Conservation (phyloP, 805 yeast genomes). For the Metschnikowia kofuensis region DNA sequence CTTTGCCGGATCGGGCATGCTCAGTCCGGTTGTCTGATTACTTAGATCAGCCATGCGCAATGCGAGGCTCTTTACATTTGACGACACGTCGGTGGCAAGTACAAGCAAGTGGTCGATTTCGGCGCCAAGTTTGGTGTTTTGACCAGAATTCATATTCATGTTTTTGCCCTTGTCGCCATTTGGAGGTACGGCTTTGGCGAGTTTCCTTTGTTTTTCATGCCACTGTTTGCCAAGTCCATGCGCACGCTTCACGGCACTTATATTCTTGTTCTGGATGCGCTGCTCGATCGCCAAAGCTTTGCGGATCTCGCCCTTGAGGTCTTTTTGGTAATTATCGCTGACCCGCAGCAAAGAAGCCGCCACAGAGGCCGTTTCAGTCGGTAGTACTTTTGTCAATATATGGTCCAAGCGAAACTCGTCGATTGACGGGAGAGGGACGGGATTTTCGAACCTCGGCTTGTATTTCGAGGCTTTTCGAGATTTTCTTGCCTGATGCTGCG, state of each 20-base stretch:
- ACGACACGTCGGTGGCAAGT: constrained; percentile 2
- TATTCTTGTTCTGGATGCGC: constrained; percentile 39
- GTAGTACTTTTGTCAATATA: constrained; percentile 25
- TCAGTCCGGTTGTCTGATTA: constrained; percentile 3
- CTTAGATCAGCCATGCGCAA: constrained; percentile 7
- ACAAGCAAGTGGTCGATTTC: constrained; percentile 4
- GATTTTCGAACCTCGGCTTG: constrained; percentile 12
- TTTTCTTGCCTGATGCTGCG: not conserved
- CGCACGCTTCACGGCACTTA: constrained; percentile 31
- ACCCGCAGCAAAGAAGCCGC: constrained; percentile 26
- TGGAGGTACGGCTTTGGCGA: not conserved
- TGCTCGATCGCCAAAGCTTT: constrained; percentile 36
- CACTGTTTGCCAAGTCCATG: constrained; percentile 17
- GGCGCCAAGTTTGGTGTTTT: not conserved
- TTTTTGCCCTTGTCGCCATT: not conserved
- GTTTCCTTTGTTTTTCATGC: not conserved
- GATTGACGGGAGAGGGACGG: constrained; percentile 17
- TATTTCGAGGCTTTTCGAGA: not conserved
- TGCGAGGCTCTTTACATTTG: constrained; percentile 3
- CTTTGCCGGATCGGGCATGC: constrained; percentile 7
- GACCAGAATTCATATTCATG: not conserved
- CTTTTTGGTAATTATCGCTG: constrained; percentile 32
- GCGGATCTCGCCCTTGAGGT: constrained; percentile 34
- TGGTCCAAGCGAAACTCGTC: constrained; percentile 31
- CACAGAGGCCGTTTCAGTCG: constrained; percentile 30